Evolutionary conservation across 192 early-diverging fungal genomes (phyloP), one percentile per base, ranked within the genome.

Genomic region (Mortierella antarctica): DNA sequence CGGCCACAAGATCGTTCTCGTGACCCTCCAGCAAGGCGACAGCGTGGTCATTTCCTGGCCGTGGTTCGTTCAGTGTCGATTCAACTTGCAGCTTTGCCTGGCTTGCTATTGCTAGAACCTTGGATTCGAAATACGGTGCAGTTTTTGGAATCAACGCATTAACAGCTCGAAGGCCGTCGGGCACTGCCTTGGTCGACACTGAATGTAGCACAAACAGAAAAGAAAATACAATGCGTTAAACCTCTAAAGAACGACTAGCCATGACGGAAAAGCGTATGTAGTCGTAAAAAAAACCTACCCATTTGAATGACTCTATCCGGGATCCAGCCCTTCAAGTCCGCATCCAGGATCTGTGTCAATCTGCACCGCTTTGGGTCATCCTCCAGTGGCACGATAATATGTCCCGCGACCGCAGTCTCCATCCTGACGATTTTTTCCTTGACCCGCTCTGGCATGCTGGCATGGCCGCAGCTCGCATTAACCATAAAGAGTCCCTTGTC

Each of bases 321-420:
- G 21, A 83, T 83, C 81, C 81, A 83, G 7, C 81, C 81, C 44
- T 83, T 83, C 58, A 74, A 49, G 57, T 83, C 73, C 6, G 73
- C 73, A 71, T 82, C 80, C 20, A 78, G n/a, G 14, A 82, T 56
- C 51, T 82, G 80, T 1, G 57, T 44, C 23, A 82, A 42, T 8
- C 47, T 67, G 23, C 72, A 66, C 1, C 58, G 55, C 40, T 69
- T 50, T 18, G 31, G 31, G 49, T 67, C 56, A 57, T 58, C 55
- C 14, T 57, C 54, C 9, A 57, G 66, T 6, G 73, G 81, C 11
- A 45, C 57, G n/a, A 83, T 67, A 9, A 83, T 62, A 62, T 71
- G 63, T 61, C 81, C 81, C 3, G 81, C 81, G 13, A 74, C 68
- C 4, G 64, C 45, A 5, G 73, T 75, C 17, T 83, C 64, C 73